Evolutionary conservation across 2,329 filamentous ascomycete species (phyloP).

Genomic region (Pseudogymnoascus sp.): DNA sequence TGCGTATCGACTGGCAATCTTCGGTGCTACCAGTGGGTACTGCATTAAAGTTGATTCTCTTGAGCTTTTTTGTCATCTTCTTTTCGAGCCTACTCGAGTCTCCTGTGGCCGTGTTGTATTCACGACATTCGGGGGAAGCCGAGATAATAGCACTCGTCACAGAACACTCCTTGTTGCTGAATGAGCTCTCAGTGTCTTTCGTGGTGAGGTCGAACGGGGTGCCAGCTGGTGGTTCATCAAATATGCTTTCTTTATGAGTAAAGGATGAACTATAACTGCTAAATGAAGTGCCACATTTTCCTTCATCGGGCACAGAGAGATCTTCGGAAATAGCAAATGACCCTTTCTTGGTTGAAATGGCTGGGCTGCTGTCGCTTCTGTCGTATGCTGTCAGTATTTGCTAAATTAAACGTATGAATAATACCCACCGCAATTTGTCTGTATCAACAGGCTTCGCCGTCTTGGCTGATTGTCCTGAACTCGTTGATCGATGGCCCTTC

Average conservation of each 20-base stretch:
- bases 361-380: neutral
- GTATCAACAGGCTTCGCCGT: neutral
- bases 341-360: neutral
- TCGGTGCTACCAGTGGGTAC: neutral
- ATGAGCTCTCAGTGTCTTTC: neutral
- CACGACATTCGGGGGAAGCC: neutral
- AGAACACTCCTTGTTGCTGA: neutral
- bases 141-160: neutral
- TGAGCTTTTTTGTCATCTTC: neutral
- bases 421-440: neutral
- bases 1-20: neutral
- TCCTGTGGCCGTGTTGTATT: neutral
- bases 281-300: neutral
- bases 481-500: neutral
- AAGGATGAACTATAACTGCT: neutral
- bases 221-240: neutral
- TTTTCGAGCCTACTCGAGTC: neutral
- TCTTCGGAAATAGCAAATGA: neutral
- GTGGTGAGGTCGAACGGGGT: neutral
- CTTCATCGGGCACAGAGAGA: neutral
- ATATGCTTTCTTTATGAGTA: neutral
- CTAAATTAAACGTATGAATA: neutral
- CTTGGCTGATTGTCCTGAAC: neutral
- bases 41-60: neutral
- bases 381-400: neutral